Percentiles rank a stretch among this genome's conserved stretches.
phyloP scores from a whole-genome alignment of 106 monocot genomes.

The Acorus gramineus region DNA sequence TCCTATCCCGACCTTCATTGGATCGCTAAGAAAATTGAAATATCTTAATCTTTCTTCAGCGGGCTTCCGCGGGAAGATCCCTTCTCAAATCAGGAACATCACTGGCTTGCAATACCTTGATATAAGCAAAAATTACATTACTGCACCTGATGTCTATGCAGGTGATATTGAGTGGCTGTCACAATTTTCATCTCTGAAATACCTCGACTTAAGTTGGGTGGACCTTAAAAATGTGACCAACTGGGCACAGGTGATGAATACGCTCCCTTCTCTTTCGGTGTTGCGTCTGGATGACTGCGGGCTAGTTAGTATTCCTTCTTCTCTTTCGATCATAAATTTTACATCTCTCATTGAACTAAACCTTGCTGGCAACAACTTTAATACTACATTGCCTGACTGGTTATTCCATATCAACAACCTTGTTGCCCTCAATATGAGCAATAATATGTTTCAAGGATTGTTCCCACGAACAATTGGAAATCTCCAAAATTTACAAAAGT shows the following conservation, averaged over 20 bases:
- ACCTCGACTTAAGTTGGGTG: background rate
- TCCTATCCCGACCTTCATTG: conserved; percentile 15
- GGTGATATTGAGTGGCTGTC: conserved; percentile 12
- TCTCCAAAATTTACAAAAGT: no score
- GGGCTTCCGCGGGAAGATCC: conserved; percentile 5
- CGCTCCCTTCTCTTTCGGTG: conserved; percentile 12
- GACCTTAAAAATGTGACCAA: background rate
- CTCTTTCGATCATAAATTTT: conserved; percentile 17
- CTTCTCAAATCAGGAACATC: conserved; percentile 21
- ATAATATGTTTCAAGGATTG: conserved; percentile 1
- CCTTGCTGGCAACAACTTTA: conserved; percentile 13
- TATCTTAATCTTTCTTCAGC: conserved; percentile 25
- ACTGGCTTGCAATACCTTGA: conserved; percentile 16
- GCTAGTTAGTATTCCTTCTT: background rate
- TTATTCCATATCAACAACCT: conserved; percentile 12
- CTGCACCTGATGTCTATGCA: background rate
- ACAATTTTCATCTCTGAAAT: conserved; percentile 11
- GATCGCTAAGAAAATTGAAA: conserved; percentile 8
- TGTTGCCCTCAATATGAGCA: background rate
- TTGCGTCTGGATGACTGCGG: background rate
- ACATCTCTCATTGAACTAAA: conserved; percentile 12
- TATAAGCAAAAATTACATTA: background rate
- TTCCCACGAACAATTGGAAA: no score
- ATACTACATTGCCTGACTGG: conserved; percentile 6
- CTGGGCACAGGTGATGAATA: conserved; percentile 11